Base-by-base conservation (phyloP, 495 filamentous ascomycete genomes). In the Penicillium riverlandense region DNA sequence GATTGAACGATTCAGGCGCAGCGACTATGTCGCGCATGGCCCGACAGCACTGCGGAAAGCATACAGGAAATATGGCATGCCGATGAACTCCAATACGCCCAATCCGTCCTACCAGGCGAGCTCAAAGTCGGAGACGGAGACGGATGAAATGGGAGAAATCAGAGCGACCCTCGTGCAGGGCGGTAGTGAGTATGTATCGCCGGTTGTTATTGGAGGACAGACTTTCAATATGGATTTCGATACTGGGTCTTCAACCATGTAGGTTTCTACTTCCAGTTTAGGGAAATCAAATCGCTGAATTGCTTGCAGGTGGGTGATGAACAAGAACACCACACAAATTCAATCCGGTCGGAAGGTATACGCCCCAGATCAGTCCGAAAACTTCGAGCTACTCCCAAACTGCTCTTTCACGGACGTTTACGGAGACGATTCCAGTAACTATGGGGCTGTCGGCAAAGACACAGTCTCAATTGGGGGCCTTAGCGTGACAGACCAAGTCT, bases 161-260 rank as follows among this genome's bases (percentile, higher is more conserved):
- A 58, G 70, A 16, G 79, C 82, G 7, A 75, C 69, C 10, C 83
- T 83, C 4, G 79, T 80, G 35, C 50, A 69, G 36, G 72, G 77
- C 38, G 83, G 84, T 43, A 69, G 76, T 14, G 80, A 87, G 41
- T 95, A 87, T 52, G 69, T 91, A 11, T 77, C 80, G 11, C 80
- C 82, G 0, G 82, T 90, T 29, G 71, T 55, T 6, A 79, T 95
- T 54, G 88, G 88, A 35, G 83, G 80, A 2, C 85, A 91, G 59
- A 77, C 69, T 6, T 47, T 92, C 44, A 79, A 81, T 48, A 69
- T 95, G 57, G 79, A 90, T 53, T 87, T 95, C 59, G 88, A 95
- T 61, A 86, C 86, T 12, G 88, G 88, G 41, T 89, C 84, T 6
- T 77, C 88, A 11, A 88, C 92, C 60, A 67, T 95, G 67, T 88